Base-by-base conservation (phyloP, 2,329 filamentous ascomycete species). In the Exophiala viscosa region DNA sequence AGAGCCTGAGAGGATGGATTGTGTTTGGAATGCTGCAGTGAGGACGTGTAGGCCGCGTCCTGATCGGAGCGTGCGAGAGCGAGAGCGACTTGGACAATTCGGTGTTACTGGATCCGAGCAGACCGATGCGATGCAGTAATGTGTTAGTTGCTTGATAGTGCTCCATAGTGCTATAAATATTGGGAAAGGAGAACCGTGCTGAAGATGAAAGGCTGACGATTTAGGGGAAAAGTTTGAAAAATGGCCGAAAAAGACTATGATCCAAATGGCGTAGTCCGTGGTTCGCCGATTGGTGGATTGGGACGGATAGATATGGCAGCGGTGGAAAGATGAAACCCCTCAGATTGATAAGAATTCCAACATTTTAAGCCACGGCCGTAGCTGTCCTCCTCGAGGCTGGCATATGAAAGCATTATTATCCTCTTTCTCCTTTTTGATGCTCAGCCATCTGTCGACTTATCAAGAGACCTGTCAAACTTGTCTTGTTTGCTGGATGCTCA, bases 221-320 rank as follows among this genome's bases (percentile, higher is more conserved):
- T 18, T 23, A 31, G 28, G n/a, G 8, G 28, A 13, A 23, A 42
- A 31, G n/a, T 23, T 31, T 28, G 23, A 28, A 28, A 28, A 28
- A 28, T 28, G 23, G 23, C 23, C 50, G 72, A 5, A 28, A 28
- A 28, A 28, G 23, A 28, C 23, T 28, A 28, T 28, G 23, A 5
- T 7, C 23, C 23, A 28, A 28, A 28, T 28, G 23, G 23, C 23
- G 23, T 28, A 28, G 23, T 28, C 23, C 23, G 23, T 28, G 23
- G 23, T 5, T 28, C 23, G 23, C 23, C 23, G 23, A 28, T 28
- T 28, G 2, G 23, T 28, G 23, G 23, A 28, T 7, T 28, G 23
- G 23, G 23, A 5, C 23, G 23, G 23, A 28, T 28, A 28, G 23
- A 28, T 28, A 28, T 28, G 23, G 23, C 8, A 28, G 8, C 8